Percentiles rank a stretch among this genome's conserved stretches.
Conservation (phyloP, 2,329 filamentous ascomycete species). For the Aschersonia sp. region DNA sequence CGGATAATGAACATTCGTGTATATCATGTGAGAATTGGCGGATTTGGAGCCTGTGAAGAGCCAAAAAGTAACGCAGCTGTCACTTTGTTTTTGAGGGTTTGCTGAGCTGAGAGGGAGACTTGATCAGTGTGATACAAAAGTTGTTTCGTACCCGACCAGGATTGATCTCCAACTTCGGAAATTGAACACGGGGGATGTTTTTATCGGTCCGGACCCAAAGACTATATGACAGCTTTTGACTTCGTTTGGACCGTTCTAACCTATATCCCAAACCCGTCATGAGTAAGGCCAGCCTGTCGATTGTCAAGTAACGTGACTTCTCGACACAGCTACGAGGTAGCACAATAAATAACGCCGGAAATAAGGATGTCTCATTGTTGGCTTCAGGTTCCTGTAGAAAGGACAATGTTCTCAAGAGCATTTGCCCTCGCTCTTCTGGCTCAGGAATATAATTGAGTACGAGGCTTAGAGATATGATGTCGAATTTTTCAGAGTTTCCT, state of each 20-base stretch:
- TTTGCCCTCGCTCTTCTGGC: conserved; percentile 59
- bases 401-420: conserved; percentile 62
- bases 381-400: conserved; percentile 39
- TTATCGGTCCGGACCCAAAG: conserved; percentile 51
- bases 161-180: conserved; percentile 58
- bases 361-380: conserved; percentile 13
- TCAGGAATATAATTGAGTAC: conserved; percentile 92
- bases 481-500: conserved; percentile 51
- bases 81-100: neutral
- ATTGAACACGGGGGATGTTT: conserved; percentile 7
- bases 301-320: conserved; percentile 83
- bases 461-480: conserved; percentile 81
- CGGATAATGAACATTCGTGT: too few relatives aligned
- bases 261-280: conserved; percentile 67
- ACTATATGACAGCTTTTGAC: conserved; percentile 75
- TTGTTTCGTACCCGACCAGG: conserved; percentile 73
- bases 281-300: conserved; percentile 52
- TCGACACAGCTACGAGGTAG: conserved; percentile 75
- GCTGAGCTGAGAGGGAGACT: neutral
- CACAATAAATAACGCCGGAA: conserved; percentile 75
- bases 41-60: neutral
- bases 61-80: neutral
- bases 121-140: conserved; percentile 65
- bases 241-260: conserved; percentile 52
- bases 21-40: too few relatives aligned